Conservation (phyloP, 768 basidiomycete species). For the Lentinula lateritia region DNA sequence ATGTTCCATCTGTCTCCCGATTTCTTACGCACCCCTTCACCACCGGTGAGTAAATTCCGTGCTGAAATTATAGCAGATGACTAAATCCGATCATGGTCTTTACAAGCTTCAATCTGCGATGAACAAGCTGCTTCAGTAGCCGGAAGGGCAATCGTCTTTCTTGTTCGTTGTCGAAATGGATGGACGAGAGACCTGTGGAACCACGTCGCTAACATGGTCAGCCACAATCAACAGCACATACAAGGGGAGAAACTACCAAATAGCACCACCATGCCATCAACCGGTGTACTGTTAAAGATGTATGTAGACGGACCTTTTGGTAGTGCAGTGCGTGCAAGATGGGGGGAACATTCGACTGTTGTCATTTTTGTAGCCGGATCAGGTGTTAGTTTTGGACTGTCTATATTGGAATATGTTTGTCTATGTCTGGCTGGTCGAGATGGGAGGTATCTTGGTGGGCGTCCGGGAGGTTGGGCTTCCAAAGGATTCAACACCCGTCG, state of each 20-base stretch:
- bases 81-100: not conserved
- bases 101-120: constrained; percentile 53
- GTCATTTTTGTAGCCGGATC: constrained; percentile 68
- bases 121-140: constrained; percentile 34
- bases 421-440: constrained; percentile 52
- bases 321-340: constrained; percentile 51
- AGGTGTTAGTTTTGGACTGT: constrained; percentile 67
- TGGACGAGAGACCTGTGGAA: constrained; percentile 68
- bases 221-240: constrained; percentile 20
- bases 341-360: constrained; percentile 54
- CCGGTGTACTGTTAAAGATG: constrained; percentile 49
- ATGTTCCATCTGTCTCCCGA: constrained; percentile 56
- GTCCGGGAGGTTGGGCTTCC: constrained; percentile 36
- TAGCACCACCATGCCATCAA: constrained; percentile 26
- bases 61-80: not conserved
- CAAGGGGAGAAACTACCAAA: constrained; percentile 23
- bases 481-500: constrained; percentile 39
- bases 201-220: constrained; percentile 32
- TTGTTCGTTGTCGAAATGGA: constrained; percentile 65
- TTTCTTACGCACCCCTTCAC: constrained; percentile 74
- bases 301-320: constrained; percentile 70
- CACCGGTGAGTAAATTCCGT: not conserved
- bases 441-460: constrained; percentile 41
- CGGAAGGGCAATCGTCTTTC: constrained; percentile 54
- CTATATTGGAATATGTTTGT: constrained; percentile 61